These are phyloP conservation scores for Protomyces gravidus DNA, from an alignment of 1,139 yeast genomes.

Conservation along the genomic window DNA sequence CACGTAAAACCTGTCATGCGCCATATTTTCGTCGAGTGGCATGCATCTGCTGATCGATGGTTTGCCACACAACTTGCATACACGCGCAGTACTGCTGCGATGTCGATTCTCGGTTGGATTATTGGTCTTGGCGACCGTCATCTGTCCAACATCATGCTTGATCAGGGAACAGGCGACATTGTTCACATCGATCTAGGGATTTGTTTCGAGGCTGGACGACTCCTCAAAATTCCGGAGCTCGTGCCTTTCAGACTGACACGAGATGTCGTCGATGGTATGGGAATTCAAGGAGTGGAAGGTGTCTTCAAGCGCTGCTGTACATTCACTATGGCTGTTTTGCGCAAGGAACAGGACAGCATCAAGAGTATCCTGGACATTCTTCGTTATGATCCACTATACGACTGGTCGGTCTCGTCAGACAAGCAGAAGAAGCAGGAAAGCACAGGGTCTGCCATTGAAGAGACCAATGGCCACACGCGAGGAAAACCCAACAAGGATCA, in stretches of 20 bases:
- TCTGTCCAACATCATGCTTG: slow-evolving; percentile 82
- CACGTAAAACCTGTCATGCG: slow-evolving; percentile 64
- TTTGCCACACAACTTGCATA: slow-evolving; percentile 60
- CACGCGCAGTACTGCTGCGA: slow-evolving; percentile 74
- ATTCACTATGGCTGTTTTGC: slow-evolving; percentile 62
- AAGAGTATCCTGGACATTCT: slow-evolving; percentile 79
- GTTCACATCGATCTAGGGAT: slow-evolving; percentile 95
- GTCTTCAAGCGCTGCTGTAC: slow-evolving; percentile 69
- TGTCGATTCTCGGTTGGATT: slow-evolving; percentile 80
- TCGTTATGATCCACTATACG: slow-evolving; percentile 74
- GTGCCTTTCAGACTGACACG: slow-evolving; percentile 90
- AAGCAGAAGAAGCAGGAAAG: slow-evolving; percentile 54
- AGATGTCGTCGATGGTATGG: slow-evolving; percentile 90
- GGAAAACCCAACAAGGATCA: slow-evolving; percentile 37
- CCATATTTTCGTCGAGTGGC: slow-evolving; percentile 66
- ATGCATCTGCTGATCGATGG: slow-evolving; percentile 68
- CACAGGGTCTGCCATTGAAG: not conserved
- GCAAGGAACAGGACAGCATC: slow-evolving; percentile 64
- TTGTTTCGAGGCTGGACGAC: slow-evolving; percentile 81
- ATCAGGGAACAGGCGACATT: slow-evolving; percentile 75
- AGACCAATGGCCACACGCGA: not conserved
- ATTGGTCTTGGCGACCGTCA: slow-evolving; percentile 95
- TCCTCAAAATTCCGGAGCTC: slow-evolving; percentile 80
- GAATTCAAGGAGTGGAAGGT: slow-evolving; percentile 76
- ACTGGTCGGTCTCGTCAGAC: slow-evolving; percentile 40